Conservation (phyloP, 192 early-diverging fungal species). For the Bifiguratus adelaidae region DNA sequence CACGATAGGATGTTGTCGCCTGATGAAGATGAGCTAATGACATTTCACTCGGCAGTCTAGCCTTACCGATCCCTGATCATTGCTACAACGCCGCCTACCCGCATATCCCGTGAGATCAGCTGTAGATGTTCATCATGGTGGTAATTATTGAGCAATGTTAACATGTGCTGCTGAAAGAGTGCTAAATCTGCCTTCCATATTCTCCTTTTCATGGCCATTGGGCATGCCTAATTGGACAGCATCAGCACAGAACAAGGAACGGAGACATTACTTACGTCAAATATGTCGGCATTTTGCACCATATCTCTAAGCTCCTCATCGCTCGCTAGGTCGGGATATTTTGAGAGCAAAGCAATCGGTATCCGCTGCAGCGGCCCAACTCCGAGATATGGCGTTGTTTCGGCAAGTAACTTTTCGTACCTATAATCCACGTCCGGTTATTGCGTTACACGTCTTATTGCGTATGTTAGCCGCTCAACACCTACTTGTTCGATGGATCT, state of each 20-base stretch:
- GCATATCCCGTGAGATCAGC: conserved; percentile 8
- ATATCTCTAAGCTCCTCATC: conserved; percentile 12
- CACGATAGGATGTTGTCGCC: conserved; percentile 18
- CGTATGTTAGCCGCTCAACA: background rate
- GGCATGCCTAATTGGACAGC: conserved; percentile 11
- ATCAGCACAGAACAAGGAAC: background rate
- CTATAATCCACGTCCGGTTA: conserved; percentile 5
- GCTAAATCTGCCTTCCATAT: conserved; percentile 26
- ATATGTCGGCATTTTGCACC: conserved; percentile 12
- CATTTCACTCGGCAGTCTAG: background rate
- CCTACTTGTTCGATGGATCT: conserved; percentile 12
- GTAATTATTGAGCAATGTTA: conserved; percentile 16
- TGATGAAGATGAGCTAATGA: background rate
- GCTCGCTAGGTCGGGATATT: conserved; percentile 25
- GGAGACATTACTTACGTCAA: conserved; percentile 6
- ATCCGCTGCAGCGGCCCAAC: conserved; percentile 33
- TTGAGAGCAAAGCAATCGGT: conserved; percentile 34
- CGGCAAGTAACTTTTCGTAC: conserved; percentile 23
- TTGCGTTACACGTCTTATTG: background rate
- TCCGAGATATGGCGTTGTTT: conserved; percentile 35
- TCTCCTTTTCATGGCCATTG: conserved; percentile 24
- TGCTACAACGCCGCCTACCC: conserved; percentile 10
- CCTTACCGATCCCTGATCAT: conserved; percentile 16
- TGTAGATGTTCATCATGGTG: conserved; percentile 18
- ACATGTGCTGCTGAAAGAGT: conserved; percentile 23